Base-by-base conservation (phyloP, 306 rosid species). In the Vigna mungo region DNA sequence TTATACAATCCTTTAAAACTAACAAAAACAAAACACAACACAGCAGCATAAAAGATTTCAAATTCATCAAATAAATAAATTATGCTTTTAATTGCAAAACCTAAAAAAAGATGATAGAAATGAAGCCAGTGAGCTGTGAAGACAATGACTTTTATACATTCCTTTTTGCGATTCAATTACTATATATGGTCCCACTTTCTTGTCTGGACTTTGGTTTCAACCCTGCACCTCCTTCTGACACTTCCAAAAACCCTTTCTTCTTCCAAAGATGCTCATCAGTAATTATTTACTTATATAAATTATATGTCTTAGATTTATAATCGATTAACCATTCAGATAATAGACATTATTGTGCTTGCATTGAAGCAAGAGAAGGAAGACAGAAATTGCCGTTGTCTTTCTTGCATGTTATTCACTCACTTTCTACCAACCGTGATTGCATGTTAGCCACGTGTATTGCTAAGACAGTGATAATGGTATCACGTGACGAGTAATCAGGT, bases 361-460 rank as follows among this genome's bases (percentile, higher is more conserved):
- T 36, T 6, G 41, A 36, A 36, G 9, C 9, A 36, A 36, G 41
- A 36, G 41, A 36, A 4, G 37, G 37, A 30, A 30, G 34, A 30
- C 34, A 30, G 37, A 6, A 34, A 4, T 32, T 32, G 41, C 41
- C 55, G 0, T 23, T 21, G 21, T 20, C 23, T 61, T 46, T 44
- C 23, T 60, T 55, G 79, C 75, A 82, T 44, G 63, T 53, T 54
- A 9, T 1, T 53, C 14, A 9, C 27, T 54, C 61, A 18, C 41
- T n/a, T 32, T 68, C 20, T 65, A 5, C 41, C 7, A 12, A 54
- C 8, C 68, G 27, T 67, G 36, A 59, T 74, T 83, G 87, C 87
- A 84, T 87, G 90, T 18, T 47, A 80, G 84, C 80, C 88, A 84
- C 72, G 85, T 84, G 78, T 84, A 21, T 0, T 37, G 18, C 43